Conservation (phyloP, 352 stramenopile species). For the Pilasporangium apinafurcum region DNA sequence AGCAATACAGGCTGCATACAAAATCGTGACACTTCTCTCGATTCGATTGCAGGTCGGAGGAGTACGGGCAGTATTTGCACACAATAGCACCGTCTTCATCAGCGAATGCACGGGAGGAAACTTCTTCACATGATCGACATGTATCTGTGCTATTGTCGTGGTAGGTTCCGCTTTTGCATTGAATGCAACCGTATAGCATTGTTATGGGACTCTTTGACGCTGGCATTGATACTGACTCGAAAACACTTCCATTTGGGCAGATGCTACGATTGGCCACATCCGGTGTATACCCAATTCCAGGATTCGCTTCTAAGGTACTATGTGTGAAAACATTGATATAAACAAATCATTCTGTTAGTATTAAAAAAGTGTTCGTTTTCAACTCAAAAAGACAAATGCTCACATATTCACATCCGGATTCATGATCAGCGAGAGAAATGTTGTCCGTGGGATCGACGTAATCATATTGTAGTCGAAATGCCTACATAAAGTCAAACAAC, state of each 20-base stretch:
- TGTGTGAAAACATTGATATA: not conserved
- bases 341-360: too few species aligned
- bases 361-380: not conserved
- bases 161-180: conserved; percentile 49
- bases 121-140: conserved; percentile 31
- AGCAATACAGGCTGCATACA: conserved; percentile 49
- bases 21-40: conserved; percentile 36
- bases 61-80: conserved; percentile 60
- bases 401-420: conserved; percentile 44
- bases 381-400: not conserved
- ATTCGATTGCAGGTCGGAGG: conserved; percentile 32
- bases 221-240: conserved; percentile 21
- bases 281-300: conserved; percentile 31
- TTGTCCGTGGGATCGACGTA: conserved; percentile 45
- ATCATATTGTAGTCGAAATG: conserved; percentile 60
- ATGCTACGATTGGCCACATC: conserved; percentile 23
- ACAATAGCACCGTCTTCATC: conserved; percentile 38
- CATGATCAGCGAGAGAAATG: conserved; percentile 36
- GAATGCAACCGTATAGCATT: conserved; percentile 47
- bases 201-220: conserved; percentile 7
- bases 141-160: conserved; percentile 38
- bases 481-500: conserved; percentile 4
- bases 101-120: conserved; percentile 44
- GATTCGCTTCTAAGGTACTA: conserved; percentile 45
- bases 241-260: conserved; percentile 56